Conservation (phyloP, 768 basidiomycete genomes). For the Mycena latifolia region DNA sequence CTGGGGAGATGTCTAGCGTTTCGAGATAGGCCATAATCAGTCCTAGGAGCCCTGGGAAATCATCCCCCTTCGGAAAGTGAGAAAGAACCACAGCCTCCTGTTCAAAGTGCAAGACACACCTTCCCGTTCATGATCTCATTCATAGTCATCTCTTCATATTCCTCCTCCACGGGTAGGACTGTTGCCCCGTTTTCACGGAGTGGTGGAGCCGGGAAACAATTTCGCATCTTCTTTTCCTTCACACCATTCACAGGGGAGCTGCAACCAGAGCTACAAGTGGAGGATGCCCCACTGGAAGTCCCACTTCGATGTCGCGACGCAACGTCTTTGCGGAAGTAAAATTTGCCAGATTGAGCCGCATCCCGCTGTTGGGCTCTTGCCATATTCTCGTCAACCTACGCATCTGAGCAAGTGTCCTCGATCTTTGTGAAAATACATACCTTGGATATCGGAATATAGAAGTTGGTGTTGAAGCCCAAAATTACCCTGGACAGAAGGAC, state of each 20-base stretch:
- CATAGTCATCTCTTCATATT: constrained; percentile 94
- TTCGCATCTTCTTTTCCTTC: constrained; percentile 77
- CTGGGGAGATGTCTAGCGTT: constrained; percentile 81
- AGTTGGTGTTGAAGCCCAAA: constrained; percentile 89
- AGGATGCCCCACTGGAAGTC: constrained; percentile 60
- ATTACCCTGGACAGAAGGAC: constrained; percentile 96
- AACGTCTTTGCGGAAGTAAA: constrained; percentile 91
- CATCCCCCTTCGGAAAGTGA: constrained; percentile 57
- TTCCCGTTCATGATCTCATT: constrained; percentile 96
- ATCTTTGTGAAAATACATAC: constrained; percentile 42
- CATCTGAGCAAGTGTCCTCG: constrained; percentile 6
- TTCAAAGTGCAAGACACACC: constrained; percentile 51
- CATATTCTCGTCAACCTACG: constrained; percentile 98
- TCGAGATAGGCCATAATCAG: constrained; percentile 89
- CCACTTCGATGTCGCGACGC: constrained; percentile 67
- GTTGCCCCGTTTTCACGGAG: constrained; percentile 58
- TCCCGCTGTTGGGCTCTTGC: constrained; percentile 86
- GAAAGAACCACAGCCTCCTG: neutral
- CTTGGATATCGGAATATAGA: constrained; percentile 98
- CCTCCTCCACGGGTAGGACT: constrained; percentile 71
- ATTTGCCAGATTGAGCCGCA: constrained; percentile 79
- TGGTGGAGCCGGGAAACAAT: constrained; percentile 78
- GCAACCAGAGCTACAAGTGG: constrained; percentile 52
- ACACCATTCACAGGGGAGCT: constrained; percentile 52
- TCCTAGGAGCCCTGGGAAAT: constrained; percentile 85